phyloP scores from a whole-genome alignment of 75 land plant genomes.

The Azolla pinnata region DNA sequence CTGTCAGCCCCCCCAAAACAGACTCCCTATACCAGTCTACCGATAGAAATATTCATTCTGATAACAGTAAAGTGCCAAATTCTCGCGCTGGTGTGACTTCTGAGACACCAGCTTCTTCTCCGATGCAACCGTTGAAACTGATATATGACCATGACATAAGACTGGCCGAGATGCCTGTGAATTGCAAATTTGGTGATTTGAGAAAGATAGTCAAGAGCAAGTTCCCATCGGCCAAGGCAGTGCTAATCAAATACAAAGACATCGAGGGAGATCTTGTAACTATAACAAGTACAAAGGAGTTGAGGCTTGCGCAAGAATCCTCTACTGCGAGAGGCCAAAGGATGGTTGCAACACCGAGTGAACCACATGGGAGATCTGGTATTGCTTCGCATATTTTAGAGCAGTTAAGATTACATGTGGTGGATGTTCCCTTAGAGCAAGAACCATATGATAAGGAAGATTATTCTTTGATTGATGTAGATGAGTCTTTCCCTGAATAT shows the following conservation, averaged over 20 bases:
- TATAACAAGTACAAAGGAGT: conserved; percentile 53
- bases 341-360: not conserved
- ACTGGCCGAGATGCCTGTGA: conserved; percentile 62
- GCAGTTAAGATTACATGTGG: conserved; percentile 49
- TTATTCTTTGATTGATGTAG: conserved; percentile 11
- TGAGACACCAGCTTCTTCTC: no score
- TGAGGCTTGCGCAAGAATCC: conserved; percentile 52
- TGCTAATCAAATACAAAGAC: conserved; percentile 67
- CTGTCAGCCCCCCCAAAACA: not conserved
- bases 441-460: conserved; percentile 64
- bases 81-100: no score
- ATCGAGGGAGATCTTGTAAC: conserved; percentile 70
- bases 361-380: not conserved
- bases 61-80: not conserved
- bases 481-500: conserved; percentile 10
- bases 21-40: not conserved
- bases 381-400: not conserved
- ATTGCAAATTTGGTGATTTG: conserved; percentile 51
- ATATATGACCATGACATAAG: conserved; percentile 76
- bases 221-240: conserved; percentile 56
- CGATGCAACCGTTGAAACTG: conserved; percentile 46
- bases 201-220: conserved; percentile 57
- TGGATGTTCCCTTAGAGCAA: conserved; percentile 64
- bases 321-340: conserved; percentile 19
- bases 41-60: not conserved